Base-by-base conservation (phyloP, 225 moss, liverwort and hornwort species). In the Anthoceros angustus region DNA sequence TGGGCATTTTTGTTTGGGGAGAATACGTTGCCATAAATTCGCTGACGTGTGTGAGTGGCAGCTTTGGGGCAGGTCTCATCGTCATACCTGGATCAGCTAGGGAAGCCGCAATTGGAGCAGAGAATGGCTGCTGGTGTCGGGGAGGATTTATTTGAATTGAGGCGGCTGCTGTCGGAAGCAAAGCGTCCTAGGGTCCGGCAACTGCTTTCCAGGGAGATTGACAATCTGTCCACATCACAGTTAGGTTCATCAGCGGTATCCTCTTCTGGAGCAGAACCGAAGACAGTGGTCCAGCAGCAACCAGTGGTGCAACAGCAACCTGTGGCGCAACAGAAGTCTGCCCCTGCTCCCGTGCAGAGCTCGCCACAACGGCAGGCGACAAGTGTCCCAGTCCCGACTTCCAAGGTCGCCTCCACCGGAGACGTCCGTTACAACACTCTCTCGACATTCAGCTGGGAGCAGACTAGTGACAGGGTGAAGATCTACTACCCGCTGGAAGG, bases 381-480 rank as follows among this genome's bases (percentile, higher is more conserved):
- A 4, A 23, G 4, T 55, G n/a, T 55, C n/a, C 55, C 55, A 18
- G n/a, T 55, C 23, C 55, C 18, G n/a, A 7, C 55, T 18, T 9
- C 55, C 7, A 55, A 48, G 62, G 50, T 43, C 40, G 26, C 32
- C 8, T n/a, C 21, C 43, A 25, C 70, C 25, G 43, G 20, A 4
- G 48, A 66, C 5, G 45, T 62, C 20, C 62, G 70, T 5, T 75
- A 75, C 63, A 71, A 63, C 8, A 42, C 70, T 21, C 42, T 75
- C 55, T 70, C 70, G 63, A 69, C 70, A 7, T 75, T 75, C 55
- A 70, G 75, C 63, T 75, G 70, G 23, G 75, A 75, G 14, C 75
- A 75, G 23, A 70, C 67, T 11, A 11, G n/a, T 9, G 70, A 70
- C 25, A 75, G 49, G 64, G 39, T 75, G 24, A 75, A 75, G 75